These are phyloP conservation scores for Trametes punicea DNA, from an alignment of 768 basidiomycete species.

Conservation along the genomic window DNA sequence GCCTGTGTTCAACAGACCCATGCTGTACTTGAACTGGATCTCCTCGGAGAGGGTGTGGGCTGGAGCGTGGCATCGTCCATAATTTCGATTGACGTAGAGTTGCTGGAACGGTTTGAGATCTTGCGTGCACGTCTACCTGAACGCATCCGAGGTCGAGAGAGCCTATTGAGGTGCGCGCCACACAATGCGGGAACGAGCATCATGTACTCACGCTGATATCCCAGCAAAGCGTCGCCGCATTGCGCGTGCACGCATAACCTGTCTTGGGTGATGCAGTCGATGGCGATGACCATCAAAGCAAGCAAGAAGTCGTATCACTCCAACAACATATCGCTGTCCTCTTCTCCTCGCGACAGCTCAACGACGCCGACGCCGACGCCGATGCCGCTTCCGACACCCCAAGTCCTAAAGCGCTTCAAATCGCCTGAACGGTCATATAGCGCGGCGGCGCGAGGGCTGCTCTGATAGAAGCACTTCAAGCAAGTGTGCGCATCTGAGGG, in stretches of 20 bases:
- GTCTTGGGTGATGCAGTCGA: background rate
- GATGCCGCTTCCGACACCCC: constrained; percentile 7
- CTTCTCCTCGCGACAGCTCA: too few relatives aligned
- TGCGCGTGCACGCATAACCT: constrained; percentile 11
- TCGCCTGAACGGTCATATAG: background rate
- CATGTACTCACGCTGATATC: constrained; percentile 4
- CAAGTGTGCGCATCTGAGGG: constrained; percentile 2
- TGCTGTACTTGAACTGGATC: background rate
- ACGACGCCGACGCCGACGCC: background rate
- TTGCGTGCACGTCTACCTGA: background rate
- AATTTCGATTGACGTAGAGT: too few relatives aligned
- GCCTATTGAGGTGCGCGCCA: too few relatives aligned
- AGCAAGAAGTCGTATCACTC: background rate
- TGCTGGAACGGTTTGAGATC: background rate
- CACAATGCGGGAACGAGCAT: too few relatives aligned
- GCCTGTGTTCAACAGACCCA: background rate
- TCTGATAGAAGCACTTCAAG: constrained; percentile 10
- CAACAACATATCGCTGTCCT: too few relatives aligned
- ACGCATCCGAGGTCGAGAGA: too few relatives aligned
- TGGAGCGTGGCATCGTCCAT: too few relatives aligned
- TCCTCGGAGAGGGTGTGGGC: background rate
- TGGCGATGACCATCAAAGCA: constrained; percentile 3
- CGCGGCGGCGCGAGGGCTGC: background rate
- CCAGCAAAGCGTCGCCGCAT: constrained; percentile 8
- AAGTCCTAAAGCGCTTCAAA: background rate